phyloP scores from a whole-genome alignment of 1,284 basidiomycete species.

The Irpex lacteus region DNA sequence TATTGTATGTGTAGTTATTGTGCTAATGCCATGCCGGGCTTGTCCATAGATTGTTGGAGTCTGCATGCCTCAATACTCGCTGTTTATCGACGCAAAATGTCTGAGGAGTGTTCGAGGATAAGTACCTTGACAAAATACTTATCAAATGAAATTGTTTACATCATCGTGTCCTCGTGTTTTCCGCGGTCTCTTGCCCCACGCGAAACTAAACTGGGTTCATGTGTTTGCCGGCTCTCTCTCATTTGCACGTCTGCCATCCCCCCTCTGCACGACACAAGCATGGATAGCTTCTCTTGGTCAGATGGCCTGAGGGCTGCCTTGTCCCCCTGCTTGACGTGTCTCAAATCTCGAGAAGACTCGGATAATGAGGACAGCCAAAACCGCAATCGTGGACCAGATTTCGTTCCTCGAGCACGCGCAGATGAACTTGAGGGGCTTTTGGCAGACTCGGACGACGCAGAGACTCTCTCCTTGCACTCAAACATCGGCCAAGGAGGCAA shows the following conservation, averaged over 20 bases:
- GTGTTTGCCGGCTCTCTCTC: not conserved
- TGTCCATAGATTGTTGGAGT: no score
- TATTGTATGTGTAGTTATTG: not conserved
- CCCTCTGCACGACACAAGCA: constrained; percentile 18
- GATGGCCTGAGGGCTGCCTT: constrained; percentile 56
- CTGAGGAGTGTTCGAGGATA: no score
- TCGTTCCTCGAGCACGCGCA: constrained; percentile 40
- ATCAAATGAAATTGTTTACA: not conserved
- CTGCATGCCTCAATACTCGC: not conserved
- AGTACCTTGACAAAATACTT: no score
- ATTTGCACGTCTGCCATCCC: not conserved
- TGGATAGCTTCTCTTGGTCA: constrained; percentile 60
- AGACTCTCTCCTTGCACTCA: constrained; percentile 64
- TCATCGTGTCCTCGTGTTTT: not conserved
- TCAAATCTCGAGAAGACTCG: constrained; percentile 31
- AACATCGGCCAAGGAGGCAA: constrained; percentile 44
- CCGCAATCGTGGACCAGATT: constrained; percentile 31
- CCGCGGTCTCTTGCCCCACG: not conserved
- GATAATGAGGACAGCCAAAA: constrained; percentile 18
- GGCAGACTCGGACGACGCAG: constrained; percentile 39
- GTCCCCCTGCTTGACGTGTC: constrained; percentile 58
- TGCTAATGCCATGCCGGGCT: not conserved
- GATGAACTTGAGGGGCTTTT: constrained; percentile 64
- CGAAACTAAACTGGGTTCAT: not conserved
- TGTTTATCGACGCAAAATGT: not conserved